A percentile compares a stretch with the other conserved stretches of the same genome.
Evolutionary conservation across 139 green algal genomes (phyloP).

Genomic region (Volvox reticuliferus): DNA sequence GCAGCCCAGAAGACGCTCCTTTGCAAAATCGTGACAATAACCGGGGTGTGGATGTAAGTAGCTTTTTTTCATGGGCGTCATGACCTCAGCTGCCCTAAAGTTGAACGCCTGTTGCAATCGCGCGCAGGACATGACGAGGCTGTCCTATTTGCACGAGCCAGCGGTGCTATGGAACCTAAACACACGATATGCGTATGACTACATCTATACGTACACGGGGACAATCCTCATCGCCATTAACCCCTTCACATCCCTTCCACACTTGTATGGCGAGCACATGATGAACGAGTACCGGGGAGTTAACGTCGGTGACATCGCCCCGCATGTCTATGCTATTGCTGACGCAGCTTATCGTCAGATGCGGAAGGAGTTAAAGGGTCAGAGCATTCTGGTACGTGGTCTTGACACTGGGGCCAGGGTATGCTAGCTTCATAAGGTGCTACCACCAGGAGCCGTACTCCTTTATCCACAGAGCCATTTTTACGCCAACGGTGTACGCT

Average conservation of each 20-base stretch:
- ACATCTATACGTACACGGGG: slow-evolving; percentile 97
- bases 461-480: too few species aligned
- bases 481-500: too few species aligned
- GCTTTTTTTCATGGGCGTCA: background rate
- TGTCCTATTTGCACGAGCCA: slow-evolving; percentile 98
- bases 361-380: slow-evolving; percentile 80
- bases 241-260: slow-evolving; percentile 85
- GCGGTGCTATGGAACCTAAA: slow-evolving; percentile 94
- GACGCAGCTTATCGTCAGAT: slow-evolving; percentile 91
- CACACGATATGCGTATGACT: slow-evolving; percentile 85
- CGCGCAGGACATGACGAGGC: slow-evolving; percentile 96
- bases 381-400: slow-evolving; percentile 90
- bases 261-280: slow-evolving; percentile 93
- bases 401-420: too few species aligned
- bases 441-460: too few species aligned
- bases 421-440: too few species aligned
- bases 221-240: slow-evolving; percentile 96
- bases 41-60: slow-evolving; percentile 83
- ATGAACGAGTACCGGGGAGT: slow-evolving; percentile 93
- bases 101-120: slow-evolving; percentile 34
- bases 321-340: slow-evolving; percentile 94
- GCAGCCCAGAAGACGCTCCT: slow-evolving; percentile 77
- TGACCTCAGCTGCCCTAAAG: too few species aligned
- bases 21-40: slow-evolving; percentile 83
- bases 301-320: slow-evolving; percentile 91